Evolutionary conservation across 805 yeast genomes (phyloP).

Genomic region (Kodamaea neixiangensis): DNA sequence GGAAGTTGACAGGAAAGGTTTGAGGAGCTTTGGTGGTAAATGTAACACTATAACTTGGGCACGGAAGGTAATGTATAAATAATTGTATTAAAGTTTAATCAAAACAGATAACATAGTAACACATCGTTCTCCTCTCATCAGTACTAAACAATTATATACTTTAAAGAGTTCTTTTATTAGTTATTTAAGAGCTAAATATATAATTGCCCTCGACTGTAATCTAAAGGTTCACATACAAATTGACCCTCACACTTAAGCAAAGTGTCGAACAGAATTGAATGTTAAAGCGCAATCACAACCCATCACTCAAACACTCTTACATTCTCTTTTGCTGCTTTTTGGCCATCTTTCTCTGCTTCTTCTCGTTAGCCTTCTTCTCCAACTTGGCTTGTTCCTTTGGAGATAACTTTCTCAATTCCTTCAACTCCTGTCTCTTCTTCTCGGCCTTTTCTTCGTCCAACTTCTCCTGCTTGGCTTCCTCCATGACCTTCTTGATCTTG

Average conservation of each 20-base stretch:
- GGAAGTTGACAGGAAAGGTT: conserved; percentile 55
- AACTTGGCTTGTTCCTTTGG: conserved; percentile 79
- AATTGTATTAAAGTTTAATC: too few species aligned
- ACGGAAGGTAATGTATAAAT: background rate
- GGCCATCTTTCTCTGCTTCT: conserved; percentile 73
- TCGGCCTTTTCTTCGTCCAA: conserved; percentile 71
- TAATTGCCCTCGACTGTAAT: too few species aligned
- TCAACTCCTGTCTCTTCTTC: conserved; percentile 64
- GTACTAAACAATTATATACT: too few species aligned
- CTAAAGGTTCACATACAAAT: too few species aligned
- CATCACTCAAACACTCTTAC: conserved; percentile 5
- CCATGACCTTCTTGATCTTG: conserved; percentile 70
- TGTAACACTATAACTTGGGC: background rate
- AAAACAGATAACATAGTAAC: too few species aligned
- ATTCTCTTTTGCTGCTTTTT: conserved; percentile 56
- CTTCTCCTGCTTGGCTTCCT: conserved; percentile 65
- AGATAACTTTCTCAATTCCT: conserved; percentile 54
- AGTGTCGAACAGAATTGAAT: background rate
- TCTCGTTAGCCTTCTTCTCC: conserved; percentile 77
- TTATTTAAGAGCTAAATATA: too few species aligned
- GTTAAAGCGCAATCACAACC: background rate
- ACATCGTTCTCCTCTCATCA: too few species aligned
- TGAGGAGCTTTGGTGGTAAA: conserved; percentile 10
- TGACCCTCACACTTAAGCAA: background rate
- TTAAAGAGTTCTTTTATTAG: too few species aligned